phyloP scores from a whole-genome alignment of 1,284 basidiomycete genomes.

The Cystobasidium slooffiae region DNA sequence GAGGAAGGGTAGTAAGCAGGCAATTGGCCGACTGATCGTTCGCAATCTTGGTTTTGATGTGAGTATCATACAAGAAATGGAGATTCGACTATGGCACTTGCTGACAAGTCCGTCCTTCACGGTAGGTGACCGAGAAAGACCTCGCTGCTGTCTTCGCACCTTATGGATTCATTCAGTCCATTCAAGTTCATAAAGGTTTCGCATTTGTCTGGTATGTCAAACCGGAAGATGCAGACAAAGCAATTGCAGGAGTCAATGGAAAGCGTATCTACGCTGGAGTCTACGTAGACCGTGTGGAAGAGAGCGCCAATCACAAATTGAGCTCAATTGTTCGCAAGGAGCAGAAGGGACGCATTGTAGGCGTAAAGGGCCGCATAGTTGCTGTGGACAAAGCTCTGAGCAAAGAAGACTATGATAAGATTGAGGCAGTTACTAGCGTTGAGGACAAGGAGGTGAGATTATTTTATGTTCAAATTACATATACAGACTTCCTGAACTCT shows the following conservation, averaged over 20 bases:
- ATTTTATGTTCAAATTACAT: neutral
- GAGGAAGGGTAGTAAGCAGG: conserved; percentile 58
- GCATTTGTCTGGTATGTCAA: conserved; percentile 95
- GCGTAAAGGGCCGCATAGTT: conserved; percentile 68
- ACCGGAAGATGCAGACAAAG: conserved; percentile 81
- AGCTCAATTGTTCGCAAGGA: conserved; percentile 68
- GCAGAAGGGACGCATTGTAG: conserved; percentile 57
- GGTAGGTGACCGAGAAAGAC: conserved; percentile 79
- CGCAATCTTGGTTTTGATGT: conserved; percentile 78
- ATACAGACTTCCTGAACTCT: too few relatives aligned
- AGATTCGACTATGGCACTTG: neutral
- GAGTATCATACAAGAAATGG: conserved; percentile 19
- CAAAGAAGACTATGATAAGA: conserved; percentile 86
- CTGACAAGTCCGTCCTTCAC: neutral
- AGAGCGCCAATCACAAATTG: conserved; percentile 71
- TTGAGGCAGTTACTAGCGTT: conserved; percentile 58
- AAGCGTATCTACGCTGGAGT: conserved; percentile 70
- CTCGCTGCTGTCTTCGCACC: conserved; percentile 85
- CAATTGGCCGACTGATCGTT: conserved; percentile 83
- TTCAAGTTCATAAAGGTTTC: conserved; percentile 89
- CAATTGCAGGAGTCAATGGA: conserved; percentile 83
- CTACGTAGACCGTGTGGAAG: conserved; percentile 61
- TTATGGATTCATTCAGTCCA: conserved; percentile 82
- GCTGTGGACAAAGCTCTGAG: conserved; percentile 97
- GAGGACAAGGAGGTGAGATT: conserved; percentile 46